These are phyloP conservation scores for Quercus phellos DNA, from an alignment of 331 rosid genomes.

Conservation along the genomic window DNA sequence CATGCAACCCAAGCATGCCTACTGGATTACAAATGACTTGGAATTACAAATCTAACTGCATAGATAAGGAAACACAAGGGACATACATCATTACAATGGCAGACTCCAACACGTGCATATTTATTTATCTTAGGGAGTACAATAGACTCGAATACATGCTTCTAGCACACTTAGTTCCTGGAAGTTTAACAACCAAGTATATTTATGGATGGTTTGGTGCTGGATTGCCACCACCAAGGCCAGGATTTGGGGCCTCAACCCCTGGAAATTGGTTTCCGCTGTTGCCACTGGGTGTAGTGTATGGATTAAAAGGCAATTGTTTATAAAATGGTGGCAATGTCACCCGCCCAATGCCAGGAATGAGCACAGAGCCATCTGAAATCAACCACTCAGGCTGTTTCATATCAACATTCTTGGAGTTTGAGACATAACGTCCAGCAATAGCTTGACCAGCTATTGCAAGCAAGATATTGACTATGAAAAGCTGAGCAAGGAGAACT, in stretches of 20 bases:
- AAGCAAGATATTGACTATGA: slow-evolving; percentile 24
- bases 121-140: slow-evolving; percentile 18
- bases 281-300: slow-evolving; percentile 11
- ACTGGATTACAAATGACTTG: too few species aligned
- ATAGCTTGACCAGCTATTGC: slow-evolving; percentile 20
- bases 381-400: slow-evolving; percentile 36
- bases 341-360: slow-evolving; percentile 39
- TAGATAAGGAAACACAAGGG: too few species aligned
- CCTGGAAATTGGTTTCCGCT: slow-evolving; percentile 35
- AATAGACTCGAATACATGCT: not conserved
- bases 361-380: slow-evolving; percentile 21
- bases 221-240: slow-evolving; percentile 39
- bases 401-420: slow-evolving; percentile 20
- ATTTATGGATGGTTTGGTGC: slow-evolving; percentile 26
- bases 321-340: slow-evolving; percentile 18
- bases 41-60: too few species aligned
- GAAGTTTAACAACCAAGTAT: slow-evolving; percentile 19
- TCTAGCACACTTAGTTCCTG: too few species aligned
- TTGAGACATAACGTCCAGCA: slow-evolving; percentile 25
- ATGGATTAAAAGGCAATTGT: not conserved
- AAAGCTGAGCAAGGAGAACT: slow-evolving; percentile 24
- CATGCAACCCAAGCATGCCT: too few species aligned
- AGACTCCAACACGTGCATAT: slow-evolving; percentile 17
- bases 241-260: slow-evolving; percentile 18
- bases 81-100: slow-evolving; percentile 6